Evolutionary conservation across 2,329 filamentous ascomycete species (phyloP).

Genomic region (Ophiocordyceps polyrhachis-furcata): DNA sequence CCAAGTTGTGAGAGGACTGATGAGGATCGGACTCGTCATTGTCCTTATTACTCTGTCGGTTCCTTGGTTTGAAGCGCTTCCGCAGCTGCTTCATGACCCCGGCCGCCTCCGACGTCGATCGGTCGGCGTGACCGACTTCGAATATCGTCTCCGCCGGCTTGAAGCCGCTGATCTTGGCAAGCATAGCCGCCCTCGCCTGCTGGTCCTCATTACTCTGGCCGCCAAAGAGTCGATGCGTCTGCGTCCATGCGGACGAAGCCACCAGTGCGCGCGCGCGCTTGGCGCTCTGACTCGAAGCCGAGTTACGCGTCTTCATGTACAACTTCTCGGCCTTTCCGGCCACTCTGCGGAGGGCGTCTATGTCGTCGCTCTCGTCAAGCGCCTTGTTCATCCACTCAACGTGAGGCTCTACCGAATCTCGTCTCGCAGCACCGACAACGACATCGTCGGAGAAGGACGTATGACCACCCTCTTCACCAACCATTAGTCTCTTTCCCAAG

Average conservation of each 20-base stretch:
- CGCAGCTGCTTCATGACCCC: conserved; percentile 59
- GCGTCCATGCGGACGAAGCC: conserved; percentile 47
- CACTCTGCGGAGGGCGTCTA: conserved; percentile 51
- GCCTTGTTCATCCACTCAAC: conserved; percentile 74
- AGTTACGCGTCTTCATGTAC: conserved; percentile 76
- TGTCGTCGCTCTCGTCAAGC: conserved; percentile 55
- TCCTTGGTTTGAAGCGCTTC: conserved; percentile 46
- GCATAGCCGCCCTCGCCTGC: conserved; percentile 63
- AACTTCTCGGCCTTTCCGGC: conserved; percentile 80
- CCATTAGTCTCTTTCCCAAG: conserved; percentile 61
- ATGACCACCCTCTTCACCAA: conserved; percentile 46
- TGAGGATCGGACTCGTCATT: conserved; percentile 14
- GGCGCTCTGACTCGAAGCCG: conserved; percentile 77
- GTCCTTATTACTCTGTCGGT: conserved; percentile 11
- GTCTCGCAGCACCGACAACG: conserved; percentile 56
- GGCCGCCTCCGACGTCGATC: conserved; percentile 44
- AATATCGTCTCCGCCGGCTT: conserved; percentile 91
- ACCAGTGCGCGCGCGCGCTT: conserved; percentile 70
- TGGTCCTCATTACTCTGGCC: conserved; percentile 46
- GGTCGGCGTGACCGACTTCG: conserved; percentile 63
- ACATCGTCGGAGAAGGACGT: conserved; percentile 68
- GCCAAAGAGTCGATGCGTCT: conserved; percentile 67
- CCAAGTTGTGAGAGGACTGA: background rate
- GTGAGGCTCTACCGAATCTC: conserved; percentile 54
- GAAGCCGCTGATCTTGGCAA: conserved; percentile 75